These are phyloP conservation scores for Saturnispora saitoi DNA, from an alignment of 805 yeast genomes.

Conservation along the genomic window DNA sequence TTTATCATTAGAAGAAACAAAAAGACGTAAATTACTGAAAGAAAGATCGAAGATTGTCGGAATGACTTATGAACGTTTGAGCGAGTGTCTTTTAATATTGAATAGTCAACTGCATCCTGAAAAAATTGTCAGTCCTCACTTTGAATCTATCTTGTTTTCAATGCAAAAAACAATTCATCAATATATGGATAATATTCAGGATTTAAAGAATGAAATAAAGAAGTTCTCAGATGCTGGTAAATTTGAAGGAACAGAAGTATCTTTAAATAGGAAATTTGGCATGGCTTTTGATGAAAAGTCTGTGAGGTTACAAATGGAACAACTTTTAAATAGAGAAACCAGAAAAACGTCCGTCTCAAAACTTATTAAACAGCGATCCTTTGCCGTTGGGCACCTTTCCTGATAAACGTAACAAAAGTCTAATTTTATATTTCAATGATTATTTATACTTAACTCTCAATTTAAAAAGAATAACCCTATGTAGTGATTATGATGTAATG, in stretches of 20 bases:
- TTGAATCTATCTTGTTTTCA: slow-evolving; percentile 23
- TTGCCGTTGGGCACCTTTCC: neutral
- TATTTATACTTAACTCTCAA: neutral
- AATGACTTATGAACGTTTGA: slow-evolving; percentile 15
- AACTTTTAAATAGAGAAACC: neutral
- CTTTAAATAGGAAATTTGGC: neutral
- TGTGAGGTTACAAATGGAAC: slow-evolving; percentile 1
- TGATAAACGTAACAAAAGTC: neutral
- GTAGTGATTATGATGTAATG: neutral
- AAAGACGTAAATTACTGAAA: slow-evolving; percentile 15
- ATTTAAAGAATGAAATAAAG: slow-evolving; percentile 13
- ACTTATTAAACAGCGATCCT: neutral
- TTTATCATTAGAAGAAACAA: slow-evolving; percentile 17
- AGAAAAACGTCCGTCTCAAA: neutral
- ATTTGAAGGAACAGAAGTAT: neutral
- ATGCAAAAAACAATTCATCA: slow-evolving; percentile 21
- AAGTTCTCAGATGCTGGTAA: neutral
- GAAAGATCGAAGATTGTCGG: slow-evolving; percentile 12
- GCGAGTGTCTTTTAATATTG: slow-evolving; percentile 21
- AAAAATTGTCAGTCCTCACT: slow-evolving; percentile 18
- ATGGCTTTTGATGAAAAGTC: neutral
- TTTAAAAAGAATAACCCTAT: neutral
- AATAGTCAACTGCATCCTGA: slow-evolving; percentile 26
- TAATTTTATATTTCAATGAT: neutral
- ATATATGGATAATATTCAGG: slow-evolving; percentile 14